phyloP scores from a whole-genome alignment of 169 alveolate genomes.

The Ichthyophthirius multifiliis region DNA sequence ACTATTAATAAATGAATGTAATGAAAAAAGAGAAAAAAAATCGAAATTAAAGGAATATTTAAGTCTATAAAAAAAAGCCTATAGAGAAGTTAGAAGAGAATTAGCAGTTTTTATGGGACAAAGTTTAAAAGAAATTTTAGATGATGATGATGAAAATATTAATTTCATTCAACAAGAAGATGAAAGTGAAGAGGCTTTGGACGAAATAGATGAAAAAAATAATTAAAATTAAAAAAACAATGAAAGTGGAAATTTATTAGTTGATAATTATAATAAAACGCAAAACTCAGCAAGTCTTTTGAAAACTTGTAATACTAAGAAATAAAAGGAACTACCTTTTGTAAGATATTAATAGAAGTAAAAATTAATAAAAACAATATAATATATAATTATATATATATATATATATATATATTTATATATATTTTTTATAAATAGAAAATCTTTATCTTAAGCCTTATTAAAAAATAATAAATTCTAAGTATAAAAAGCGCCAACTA shows the following conservation, averaged over 20 bases:
- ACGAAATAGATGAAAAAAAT: not conserved
- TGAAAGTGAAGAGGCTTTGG: not conserved
- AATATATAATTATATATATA: too few species aligned
- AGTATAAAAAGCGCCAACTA: not conserved
- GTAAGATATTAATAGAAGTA: not conserved
- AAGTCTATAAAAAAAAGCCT: constrained; percentile 19
- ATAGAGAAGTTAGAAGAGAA: constrained; percentile 28
- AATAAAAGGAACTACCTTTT: not conserved
- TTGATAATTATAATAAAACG: not conserved
- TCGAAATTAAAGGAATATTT: constrained; percentile 10
- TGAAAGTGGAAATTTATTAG: not conserved
- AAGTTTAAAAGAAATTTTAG: not conserved
- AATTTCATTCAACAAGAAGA: not conserved
- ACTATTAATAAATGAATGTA: constrained; percentile 17
- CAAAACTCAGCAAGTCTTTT: not conserved
- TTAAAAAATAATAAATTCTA: not conserved
- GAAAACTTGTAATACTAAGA: not conserved
- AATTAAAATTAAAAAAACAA: not conserved
- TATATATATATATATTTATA: too few species aligned
- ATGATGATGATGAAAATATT: not conserved
- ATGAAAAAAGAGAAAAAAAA: constrained; percentile 23
- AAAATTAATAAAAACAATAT: not conserved
- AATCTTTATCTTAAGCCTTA: not conserved
- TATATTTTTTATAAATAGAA: not conserved
- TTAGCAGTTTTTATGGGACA: not conserved